Evolutionary conservation across 176 grass and related monocot species (phyloP), one percentile per base, ranked within the genome.

Genomic region (Hsuehochloa calcarea): DNA sequence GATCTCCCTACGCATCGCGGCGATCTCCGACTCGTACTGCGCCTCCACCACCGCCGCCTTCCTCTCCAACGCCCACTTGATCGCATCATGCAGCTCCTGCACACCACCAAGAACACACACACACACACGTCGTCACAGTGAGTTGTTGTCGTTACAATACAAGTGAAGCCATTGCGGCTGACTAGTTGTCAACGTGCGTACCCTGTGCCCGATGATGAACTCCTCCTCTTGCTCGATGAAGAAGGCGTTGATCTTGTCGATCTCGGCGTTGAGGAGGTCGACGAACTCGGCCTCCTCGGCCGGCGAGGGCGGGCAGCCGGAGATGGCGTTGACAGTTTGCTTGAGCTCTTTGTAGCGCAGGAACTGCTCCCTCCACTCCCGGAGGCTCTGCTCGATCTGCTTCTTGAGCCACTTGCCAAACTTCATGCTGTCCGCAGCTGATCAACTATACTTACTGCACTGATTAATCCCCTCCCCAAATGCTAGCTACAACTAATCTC

Each of bases 181-280:
- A n/a, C 0, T 2, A 38, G 6, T 1, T 22, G 68, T 66, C 20
- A 43, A 23, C 0, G 2, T 29, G 3, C 72, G 8, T 51, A 89
- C 93, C 90, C 60, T 87, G 83, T 96, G 89, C 0, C 39, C 52
- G 85, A 99, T 99, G 88, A 96, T 70, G 80, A 88, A 96, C 77
- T 89, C 86, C 88, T 99, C 96, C 85, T 99, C 96, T 86, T 96
- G 90, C 81, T 99, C 96, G 13, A 96, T 62, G 86, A 96, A 99
- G 86, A 99, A 99, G 14, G 77, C 38, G 68, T 99, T 92, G 69
- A 96, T 92, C 88, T 89, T 94, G 0, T 96, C 96, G 41, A 89
- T 89, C 61, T 96, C 86, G 27, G 74, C 87, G 85, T 94, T 3
- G 41, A 99, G 80, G n/a, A 81, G 45, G 26, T 70, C 81, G 29